Base-by-base conservation (phyloP, 1,284 basidiomycete genomes). In the Sphaerobolus stellatus region DNA sequence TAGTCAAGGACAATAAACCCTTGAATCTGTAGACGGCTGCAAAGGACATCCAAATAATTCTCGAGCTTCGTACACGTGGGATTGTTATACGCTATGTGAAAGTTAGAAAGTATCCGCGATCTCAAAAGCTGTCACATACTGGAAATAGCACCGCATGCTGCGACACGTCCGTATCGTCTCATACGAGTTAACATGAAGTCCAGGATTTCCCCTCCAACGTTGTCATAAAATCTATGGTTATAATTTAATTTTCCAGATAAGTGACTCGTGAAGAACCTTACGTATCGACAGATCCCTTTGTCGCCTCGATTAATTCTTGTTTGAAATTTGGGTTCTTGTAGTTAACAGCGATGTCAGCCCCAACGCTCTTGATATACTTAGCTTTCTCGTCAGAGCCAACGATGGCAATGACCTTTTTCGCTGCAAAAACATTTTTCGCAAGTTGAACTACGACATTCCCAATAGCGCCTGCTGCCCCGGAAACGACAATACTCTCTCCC, bases 311-410 rank as follows among this genome's bases (percentile, higher is more conserved):
- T 16, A 64, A 48, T 18, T 61, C 62, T 6, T 58, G 20, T n/a
- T 43, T 46, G 41, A 61, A 61, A 5, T 44, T 48, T 16, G 59
- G 14, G 30, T 62, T 68, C 66, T 77, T 77, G 71, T 79, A 79
- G 61, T 78, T 75, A 64, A 78, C 64, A 28, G 72, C 74, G 29
- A 67, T 67, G 65, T 79, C 76, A 36, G 74, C 74, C 1, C 74
- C 74, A 52, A 76, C 66, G 33, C 67, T 67, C 54, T 74, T 68
- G 53, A 71, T 65, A 74, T 72, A 78, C 2, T 67, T 59, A 63
- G 75, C 76, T 68, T 79, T 79, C 44, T 72, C 72, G 18, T 67
- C 63, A 4, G 73, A 72, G 34, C 77, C 77, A 1, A 76, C 77
- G 48, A 78, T 73, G 29, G 74, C 76, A 56, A 79, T 66, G 50